phyloP scores from a whole-genome alignment of 768 basidiomycete species.

The Tricholoma furcatifolium region DNA sequence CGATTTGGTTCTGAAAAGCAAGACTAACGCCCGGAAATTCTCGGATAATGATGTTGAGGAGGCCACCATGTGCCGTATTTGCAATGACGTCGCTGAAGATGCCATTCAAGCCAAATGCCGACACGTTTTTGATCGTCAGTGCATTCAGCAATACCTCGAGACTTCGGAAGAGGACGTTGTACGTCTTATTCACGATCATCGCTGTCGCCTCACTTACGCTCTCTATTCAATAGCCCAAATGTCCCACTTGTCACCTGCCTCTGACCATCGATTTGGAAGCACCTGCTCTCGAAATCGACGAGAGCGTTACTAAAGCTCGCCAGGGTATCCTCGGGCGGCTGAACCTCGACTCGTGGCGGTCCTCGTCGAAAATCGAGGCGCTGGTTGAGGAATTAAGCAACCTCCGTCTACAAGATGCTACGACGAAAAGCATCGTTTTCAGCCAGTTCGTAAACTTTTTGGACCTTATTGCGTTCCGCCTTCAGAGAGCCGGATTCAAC shows the following conservation, averaged over 20 bases:
- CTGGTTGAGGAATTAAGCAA: conserved; percentile 91
- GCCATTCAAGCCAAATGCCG: conserved; percentile 92
- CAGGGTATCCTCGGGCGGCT: conserved; percentile 95
- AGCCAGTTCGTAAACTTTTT: conserved; percentile 93
- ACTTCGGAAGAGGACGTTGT: conserved; percentile 66
- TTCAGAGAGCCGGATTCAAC: conserved; percentile 90
- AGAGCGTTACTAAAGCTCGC: conserved; percentile 47
- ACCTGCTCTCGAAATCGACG: conserved; percentile 83
- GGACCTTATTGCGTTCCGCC: conserved; percentile 88
- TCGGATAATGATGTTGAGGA: conserved; percentile 59
- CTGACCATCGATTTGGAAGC: conserved; percentile 96
- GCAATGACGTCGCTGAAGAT: conserved; percentile 96
- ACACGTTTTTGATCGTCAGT: conserved; percentile 95
- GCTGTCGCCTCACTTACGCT: not conserved
- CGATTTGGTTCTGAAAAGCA: conserved; percentile 88
- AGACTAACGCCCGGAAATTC: conserved; percentile 69
- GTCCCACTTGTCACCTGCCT: conserved; percentile 91
- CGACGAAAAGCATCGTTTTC: conserved; percentile 96
- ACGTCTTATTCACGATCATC: conserved; percentile 21
- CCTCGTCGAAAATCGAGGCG: conserved; percentile 97
- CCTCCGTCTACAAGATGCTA: conserved; percentile 78
- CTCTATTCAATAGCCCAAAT: conserved; percentile 61
- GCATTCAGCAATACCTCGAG: conserved; percentile 90
- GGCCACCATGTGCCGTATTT: conserved; percentile 89
- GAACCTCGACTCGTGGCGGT: conserved; percentile 87